phyloP scores from a whole-genome alignment of 441 rosid species.

The Pelargonium citronellum region DNA sequence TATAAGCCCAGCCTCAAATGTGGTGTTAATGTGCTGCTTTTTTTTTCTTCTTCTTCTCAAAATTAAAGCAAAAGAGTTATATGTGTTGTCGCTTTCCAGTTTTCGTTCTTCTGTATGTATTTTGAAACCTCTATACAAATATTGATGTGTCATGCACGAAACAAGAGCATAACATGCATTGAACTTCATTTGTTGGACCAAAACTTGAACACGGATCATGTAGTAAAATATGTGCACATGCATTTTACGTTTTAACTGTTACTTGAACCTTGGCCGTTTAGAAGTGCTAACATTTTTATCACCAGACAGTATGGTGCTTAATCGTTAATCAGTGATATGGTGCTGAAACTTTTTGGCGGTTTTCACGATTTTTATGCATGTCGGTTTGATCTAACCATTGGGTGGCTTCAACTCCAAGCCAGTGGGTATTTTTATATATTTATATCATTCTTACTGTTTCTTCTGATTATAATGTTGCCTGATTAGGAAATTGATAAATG shows the following conservation, averaged over 20 bases:
- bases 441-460: neutral
- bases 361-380: neutral
- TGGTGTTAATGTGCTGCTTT: constrained; percentile 31
- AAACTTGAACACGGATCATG: neutral
- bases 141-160: constrained; percentile 4
- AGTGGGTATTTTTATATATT: neutral
- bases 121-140: neutral
- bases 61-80: constrained; percentile 23
- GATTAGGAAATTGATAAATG: constrained; percentile 9
- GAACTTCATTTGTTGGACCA: neutral
- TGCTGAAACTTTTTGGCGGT: neutral
- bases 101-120: neutral
- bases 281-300: neutral
- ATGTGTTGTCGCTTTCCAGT: constrained; percentile 16
- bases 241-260: neutral
- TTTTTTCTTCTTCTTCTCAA: constrained; percentile 22
- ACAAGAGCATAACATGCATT: neutral
- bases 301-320: neutral
- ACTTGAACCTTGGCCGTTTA: neutral
- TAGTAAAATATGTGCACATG: neutral
- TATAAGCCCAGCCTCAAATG: constrained; percentile 20
- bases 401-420: constrained; percentile 10
- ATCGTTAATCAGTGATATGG: neutral
- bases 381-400: neutral
- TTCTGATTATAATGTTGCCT: neutral